Percentiles rank a stretch among this genome's conserved stretches.
These are phyloP conservation scores for Clohesyomyces aquaticus DNA, from an alignment of 495 filamentous ascomycete species.

Conservation along the genomic window DNA sequence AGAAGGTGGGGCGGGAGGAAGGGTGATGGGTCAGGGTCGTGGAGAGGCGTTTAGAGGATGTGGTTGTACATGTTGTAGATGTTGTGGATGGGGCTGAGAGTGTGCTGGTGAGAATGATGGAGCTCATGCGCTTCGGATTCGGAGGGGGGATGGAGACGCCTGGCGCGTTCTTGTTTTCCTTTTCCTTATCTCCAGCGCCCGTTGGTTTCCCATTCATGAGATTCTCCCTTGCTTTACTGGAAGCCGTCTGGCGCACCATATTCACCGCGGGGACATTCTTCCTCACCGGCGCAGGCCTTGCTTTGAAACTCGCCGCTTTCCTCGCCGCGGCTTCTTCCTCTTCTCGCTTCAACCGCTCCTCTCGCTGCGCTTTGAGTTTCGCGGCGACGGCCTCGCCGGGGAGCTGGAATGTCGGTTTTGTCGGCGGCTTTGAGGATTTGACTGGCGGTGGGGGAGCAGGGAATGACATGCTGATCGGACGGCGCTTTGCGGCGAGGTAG, in stretches of 20 bases:
- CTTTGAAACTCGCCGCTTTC: conserved; percentile 66
- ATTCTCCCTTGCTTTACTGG: conserved; percentile 62
- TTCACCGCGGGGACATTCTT: conserved; percentile 33
- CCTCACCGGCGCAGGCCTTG: conserved; percentile 56
- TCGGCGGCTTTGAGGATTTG: conserved; percentile 65
- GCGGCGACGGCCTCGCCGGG: conserved; percentile 74
- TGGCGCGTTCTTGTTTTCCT: conserved; percentile 18
- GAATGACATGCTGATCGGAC: conserved; percentile 48
- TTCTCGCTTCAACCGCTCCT: conserved; percentile 59
- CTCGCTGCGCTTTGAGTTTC: conserved; percentile 66
- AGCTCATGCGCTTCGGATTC: background rate
- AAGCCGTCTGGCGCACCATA: conserved; percentile 54
- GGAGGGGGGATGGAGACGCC: conserved; percentile 12
- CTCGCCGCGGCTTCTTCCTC: conserved; percentile 30
- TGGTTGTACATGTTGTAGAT: conserved; percentile 18
- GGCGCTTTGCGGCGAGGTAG: conserved; percentile 43
- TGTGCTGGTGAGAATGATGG: background rate
- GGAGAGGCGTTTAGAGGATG: conserved; percentile 15
- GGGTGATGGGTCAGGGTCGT: no score
- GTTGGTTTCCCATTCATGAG: conserved; percentile 38
- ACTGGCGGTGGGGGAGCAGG: conserved; percentile 50
- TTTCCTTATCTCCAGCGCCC: conserved; percentile 1
- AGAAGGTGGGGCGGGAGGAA: background rate
- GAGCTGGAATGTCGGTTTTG: conserved; percentile 68
- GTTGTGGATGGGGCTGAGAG: no score